Base-by-base conservation (phyloP, 1,139 yeast genomes). In the Diutina scorzettiae region DNA sequence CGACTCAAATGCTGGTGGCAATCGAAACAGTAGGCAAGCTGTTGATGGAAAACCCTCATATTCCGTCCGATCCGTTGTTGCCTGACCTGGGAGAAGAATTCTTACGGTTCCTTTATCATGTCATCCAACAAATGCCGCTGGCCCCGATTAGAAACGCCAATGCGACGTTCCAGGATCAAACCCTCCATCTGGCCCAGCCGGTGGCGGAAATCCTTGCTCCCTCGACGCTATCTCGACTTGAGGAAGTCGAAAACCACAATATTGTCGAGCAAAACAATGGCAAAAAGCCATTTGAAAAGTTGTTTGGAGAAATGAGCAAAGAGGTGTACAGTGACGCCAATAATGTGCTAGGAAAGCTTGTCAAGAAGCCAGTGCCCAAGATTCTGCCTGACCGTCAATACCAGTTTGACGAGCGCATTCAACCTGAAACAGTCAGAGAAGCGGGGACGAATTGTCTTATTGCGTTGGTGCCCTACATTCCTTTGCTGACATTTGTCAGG, bases 1-100 rank as follows among this genome's bases (percentile, higher is more conserved):
- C 78, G 3, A 57, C 59, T 14, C 93, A 83, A 53, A 59, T 79
- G 27, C 64, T 68, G 37, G 65, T 79, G 18, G 85, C 85, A 0
- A 58, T 78, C 19, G 77, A 73, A 48, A 69, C 81, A 0, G 57
- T 80, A 32, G 76, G 83, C 0, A 67, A 69, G 43, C 67, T 72
- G 17, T 61, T 74, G 3, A 59, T 76, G 24, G 69, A 76, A 0
- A 64, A 66, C 7, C 67, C 73, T 2, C 14, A 6, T 0, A 55
- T 65, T 3, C 52, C 55, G 1, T 56, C 56, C 43, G 50, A 56
- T 19, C 44, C 51, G 11, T 42, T 20, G 6, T 5, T 53, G 53
- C 33, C 48, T 57, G 30, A 52, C 50, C 31, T 53, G 63, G 60
- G 55, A 0, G 67, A 71, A 21, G 65, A 62, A 29, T 62, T 71